Conservation (phyloP, 768 basidiomycete species). For the Hypsizygus marmoreus region DNA sequence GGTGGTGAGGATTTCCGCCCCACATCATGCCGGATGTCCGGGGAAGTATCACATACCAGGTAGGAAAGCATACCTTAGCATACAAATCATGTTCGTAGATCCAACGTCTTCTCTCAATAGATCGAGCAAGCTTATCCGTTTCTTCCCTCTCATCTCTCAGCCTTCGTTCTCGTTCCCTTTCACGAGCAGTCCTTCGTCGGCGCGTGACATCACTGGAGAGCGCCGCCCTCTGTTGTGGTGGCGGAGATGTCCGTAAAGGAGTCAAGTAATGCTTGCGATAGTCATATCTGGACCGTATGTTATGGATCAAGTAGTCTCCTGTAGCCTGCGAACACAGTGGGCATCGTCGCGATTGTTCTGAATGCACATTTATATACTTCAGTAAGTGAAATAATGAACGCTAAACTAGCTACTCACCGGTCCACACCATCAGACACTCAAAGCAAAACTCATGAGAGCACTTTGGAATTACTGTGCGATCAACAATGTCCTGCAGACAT, state of each 20-base stretch:
- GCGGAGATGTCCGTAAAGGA: constrained; percentile 59
- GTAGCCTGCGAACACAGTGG: constrained; percentile 72
- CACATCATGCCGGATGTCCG: too few relatives aligned
- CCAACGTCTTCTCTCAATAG: constrained; percentile 74
- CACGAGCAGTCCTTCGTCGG: constrained; percentile 36
- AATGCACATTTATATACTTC: too few relatives aligned
- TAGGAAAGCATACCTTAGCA: constrained; percentile 66
- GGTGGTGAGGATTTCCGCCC: background rate
- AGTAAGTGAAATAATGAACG: background rate
- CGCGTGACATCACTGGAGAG: constrained; percentile 30
- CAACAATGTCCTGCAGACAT: constrained; percentile 75
- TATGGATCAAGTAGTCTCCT: constrained; percentile 78
- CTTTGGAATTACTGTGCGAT: constrained; percentile 78
- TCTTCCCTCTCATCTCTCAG: constrained; percentile 53
- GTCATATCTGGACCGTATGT: constrained; percentile 75
- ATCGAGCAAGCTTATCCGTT: constrained; percentile 71
- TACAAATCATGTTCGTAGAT: constrained; percentile 80
- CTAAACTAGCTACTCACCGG: constrained; percentile 50
- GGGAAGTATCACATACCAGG: too few relatives aligned
- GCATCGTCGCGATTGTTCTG: constrained; percentile 78
- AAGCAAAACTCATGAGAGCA: constrained; percentile 97
- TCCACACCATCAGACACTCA: constrained; percentile 86
- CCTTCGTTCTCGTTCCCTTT: constrained; percentile 59
- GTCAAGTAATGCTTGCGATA: constrained; percentile 79
- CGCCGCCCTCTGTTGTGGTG: constrained; percentile 26